A percentile compares a stretch with the other conserved stretches of the same genome.
These are phyloP conservation scores for Sporothrix pallida DNA, from an alignment of 2,329 filamentous ascomycete genomes.

Conservation along the genomic window DNA sequence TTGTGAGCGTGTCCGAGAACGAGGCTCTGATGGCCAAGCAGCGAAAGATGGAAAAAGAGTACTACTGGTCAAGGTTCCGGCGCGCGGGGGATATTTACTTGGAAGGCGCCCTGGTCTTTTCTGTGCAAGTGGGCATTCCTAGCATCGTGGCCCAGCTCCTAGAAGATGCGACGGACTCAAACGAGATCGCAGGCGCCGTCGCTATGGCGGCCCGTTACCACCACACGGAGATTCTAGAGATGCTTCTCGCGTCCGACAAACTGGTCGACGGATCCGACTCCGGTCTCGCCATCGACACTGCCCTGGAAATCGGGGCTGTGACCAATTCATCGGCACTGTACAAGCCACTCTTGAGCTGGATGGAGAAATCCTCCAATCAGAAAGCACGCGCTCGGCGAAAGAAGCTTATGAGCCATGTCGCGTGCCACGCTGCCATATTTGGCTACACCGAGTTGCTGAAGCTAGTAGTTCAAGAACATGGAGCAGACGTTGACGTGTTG, in stretches of 20 bases:
- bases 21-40: background rate
- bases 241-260: background rate
- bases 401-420: background rate
- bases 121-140: background rate
- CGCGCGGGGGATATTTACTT: background rate
- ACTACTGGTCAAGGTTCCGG: background rate
- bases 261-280: background rate
- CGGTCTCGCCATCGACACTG: background rate
- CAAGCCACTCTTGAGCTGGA: background rate
- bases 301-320: conserved; percentile 7
- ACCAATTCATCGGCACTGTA: background rate
- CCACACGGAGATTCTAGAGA: background rate
- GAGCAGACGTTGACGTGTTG: background rate
- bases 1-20: background rate
- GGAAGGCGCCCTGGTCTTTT: background rate
- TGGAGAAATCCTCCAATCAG: background rate
- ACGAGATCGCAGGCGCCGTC: background rate
- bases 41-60: background rate
- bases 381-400: background rate
- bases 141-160: background rate
- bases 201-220: conserved; percentile 1
- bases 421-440: background rate
- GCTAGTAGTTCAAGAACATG: background rate
- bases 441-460: background rate
- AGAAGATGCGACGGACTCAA: background rate